Evolutionary conservation across 805 yeast genomes (phyloP), one percentile per base, ranked within the genome.

Genomic region (Saturnispora halmiae): DNA sequence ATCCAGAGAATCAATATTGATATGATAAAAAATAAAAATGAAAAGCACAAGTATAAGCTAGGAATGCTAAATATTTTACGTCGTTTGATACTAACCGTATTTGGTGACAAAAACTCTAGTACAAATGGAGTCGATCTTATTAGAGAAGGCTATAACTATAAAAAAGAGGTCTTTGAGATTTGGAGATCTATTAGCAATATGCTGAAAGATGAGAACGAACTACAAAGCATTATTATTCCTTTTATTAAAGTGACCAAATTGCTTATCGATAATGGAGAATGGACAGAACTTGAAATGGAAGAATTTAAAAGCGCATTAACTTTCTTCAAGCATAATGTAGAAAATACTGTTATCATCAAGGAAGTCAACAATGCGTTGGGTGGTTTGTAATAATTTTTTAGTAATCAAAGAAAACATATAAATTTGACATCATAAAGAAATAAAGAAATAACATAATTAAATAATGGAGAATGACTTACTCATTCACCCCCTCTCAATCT

Each of bases 401-500:
- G 10, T 37, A 8, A 32, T 8, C 11, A 33, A 13, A 30, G 5
- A 31, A 25, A 25, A 20, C 19, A 32, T 21, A 26, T n/a, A 22
- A 8, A 21, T 21, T 33, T 30, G 19, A 16, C 21, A 19, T 20
- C 22, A 28, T 20, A 7, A n/a, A 13, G 32, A 21, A 22, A 33
- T 21, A 39, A 20, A 27, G 18, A 11, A 31, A 28, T 30, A 18
- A 7, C 19, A n/a, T 14, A 19, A n/a, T 15, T 16, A 15, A 34
- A 15, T 20, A 29, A n/a, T n/a, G 96, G 70, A 97, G 97, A 59
- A 86, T 85, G 61, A 95, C 96, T 68, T 87, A 95, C 73, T 84
- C 85, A 75, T 85, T 96, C 72, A 62, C 88, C 84, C 73, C 94
- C 94, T 73, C 94, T 79, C 61, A 84, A 73, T 74, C 94, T 82